Evolutionary conservation across 257 asterid genomes (phyloP), one percentile per base, ranked within the genome.

Genomic region (Forsythia viridissima): DNA sequence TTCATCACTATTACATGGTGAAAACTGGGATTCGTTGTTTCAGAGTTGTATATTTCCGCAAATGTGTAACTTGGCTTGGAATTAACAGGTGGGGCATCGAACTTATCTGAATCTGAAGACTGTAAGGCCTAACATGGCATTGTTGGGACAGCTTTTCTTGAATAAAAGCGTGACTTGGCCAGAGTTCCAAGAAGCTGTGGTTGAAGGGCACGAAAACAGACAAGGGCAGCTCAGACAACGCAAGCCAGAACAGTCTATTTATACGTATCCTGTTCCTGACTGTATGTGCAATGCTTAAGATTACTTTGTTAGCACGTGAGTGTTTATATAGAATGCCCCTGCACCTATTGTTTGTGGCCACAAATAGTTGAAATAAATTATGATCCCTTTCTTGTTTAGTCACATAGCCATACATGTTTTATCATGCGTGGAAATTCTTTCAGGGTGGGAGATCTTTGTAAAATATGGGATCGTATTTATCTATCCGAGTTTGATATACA

Each of bases 261-360:
- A 88, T 11, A 93, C 99, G 1, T 95, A 95, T 42, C 99, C 99
- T 41, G 97, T 97, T 41, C 97, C 98, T 0, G 97, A 95, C 84
- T 95, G 99, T 86, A 95, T 93, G 99, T 95, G 97, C 86, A 85
- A 71, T 57, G 86, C 92, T 44, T 87, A 83, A 90, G 69, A 24
- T 9, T 7, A 63, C 70, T 3, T 63, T 2, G 70, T 24, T 63
- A 63, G 70, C 16, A 11, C 13, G 3, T 1, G 40, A 44, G 38
- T 18, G 41, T 10, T 13, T 8, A 15, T 40, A 36, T 34, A 34
- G 71, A 70, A 30, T 30, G 34, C 34, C 34, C 34, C 34, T 21
- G 59, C 43, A 43, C 15, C 75, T 41, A 74, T 74, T 74, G 76
- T 80, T 80, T 80, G 75, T 76, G 74, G 38, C 69, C 13, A 24